A percentile compares a stretch with the other conserved stretches of the same genome.
These are phyloP conservation scores for Sclerotinia glacialis DNA, from an alignment of 2,329 filamentous ascomycete species.

Conservation along the genomic window DNA sequence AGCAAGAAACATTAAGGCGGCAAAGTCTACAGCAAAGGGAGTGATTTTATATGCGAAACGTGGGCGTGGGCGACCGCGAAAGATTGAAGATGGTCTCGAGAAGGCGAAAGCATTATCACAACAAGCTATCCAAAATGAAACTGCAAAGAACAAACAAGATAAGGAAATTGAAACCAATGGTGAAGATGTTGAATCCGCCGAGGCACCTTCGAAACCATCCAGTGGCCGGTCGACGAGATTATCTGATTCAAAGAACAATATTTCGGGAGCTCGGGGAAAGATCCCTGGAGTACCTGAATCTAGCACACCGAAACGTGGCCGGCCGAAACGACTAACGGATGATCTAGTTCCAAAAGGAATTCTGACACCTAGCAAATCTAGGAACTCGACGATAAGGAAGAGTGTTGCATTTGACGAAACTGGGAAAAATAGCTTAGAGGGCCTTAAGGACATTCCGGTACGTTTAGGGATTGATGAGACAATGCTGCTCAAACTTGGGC, in stretches of 20 bases:
- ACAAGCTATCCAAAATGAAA: slow-evolving; percentile 12
- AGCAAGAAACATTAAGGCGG: neutral
- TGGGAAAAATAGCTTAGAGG: slow-evolving; percentile 40
- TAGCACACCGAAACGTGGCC: slow-evolving; percentile 24
- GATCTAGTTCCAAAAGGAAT: slow-evolving; percentile 49
- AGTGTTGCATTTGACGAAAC: slow-evolving; percentile 57
- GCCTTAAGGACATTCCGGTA: slow-evolving; percentile 51
- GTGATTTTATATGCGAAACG: neutral
- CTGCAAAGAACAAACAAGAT: neutral
- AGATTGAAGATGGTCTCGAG: slow-evolving; percentile 16
- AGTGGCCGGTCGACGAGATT: slow-evolving; percentile 3
- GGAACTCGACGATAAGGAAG: slow-evolving; percentile 45
- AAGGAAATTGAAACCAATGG: neutral
- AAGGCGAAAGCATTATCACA: slow-evolving; percentile 23
- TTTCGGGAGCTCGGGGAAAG: neutral
- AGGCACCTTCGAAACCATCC: neutral
- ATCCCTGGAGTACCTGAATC: slow-evolving; percentile 26
- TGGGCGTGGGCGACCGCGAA: slow-evolving; percentile 17
- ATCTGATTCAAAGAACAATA: neutral
- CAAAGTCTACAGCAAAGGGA: neutral
- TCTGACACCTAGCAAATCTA: slow-evolving; percentile 52
- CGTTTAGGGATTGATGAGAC: neutral
- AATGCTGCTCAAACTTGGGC: neutral
- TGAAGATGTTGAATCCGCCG: neutral
- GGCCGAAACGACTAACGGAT: slow-evolving; percentile 21